Conservation (phyloP, 2,329 filamentous ascomycete species). For the Fusarium torreyae region DNA sequence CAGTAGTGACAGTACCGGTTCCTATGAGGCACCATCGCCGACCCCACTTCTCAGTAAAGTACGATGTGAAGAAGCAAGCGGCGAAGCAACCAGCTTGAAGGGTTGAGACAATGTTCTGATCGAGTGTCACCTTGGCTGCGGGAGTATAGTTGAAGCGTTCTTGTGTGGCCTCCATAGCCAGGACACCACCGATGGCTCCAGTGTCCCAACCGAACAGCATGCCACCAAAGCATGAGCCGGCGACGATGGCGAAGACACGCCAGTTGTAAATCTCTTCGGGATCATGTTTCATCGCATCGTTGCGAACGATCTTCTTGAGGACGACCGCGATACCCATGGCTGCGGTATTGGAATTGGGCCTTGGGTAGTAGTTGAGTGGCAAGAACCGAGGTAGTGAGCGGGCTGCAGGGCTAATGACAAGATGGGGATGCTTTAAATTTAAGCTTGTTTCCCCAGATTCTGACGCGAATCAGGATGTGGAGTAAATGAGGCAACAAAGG, state of each 20-base stretch:
- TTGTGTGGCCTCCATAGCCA: slow-evolving; percentile 72
- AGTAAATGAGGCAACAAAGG: slow-evolving; percentile 11
- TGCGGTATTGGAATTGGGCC: slow-evolving; percentile 16
- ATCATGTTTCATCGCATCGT: slow-evolving; percentile 79
- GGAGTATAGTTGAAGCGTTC: slow-evolving; percentile 57
- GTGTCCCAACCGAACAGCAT: slow-evolving; percentile 68
- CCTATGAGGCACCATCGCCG: slow-evolving; percentile 69
- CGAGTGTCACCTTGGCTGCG: slow-evolving; percentile 65
- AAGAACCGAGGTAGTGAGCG: slow-evolving; percentile 16
- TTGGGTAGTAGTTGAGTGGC: slow-evolving; percentile 11
- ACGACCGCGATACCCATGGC: slow-evolving; percentile 61
- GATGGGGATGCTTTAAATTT: slow-evolving; percentile 33
- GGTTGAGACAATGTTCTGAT: slow-evolving; percentile 78
- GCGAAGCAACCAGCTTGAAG: slow-evolving; percentile 79
- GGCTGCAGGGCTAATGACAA: slow-evolving; percentile 10
- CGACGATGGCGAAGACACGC: slow-evolving; percentile 75
- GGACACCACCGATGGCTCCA: slow-evolving; percentile 77
- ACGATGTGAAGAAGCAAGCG: slow-evolving; percentile 71
- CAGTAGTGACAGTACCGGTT: slow-evolving; percentile 69
- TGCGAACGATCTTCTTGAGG: slow-evolving; percentile 72
- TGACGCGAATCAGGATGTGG: slow-evolving; percentile 21
- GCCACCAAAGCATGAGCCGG: slow-evolving; percentile 78
- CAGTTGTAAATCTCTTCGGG: slow-evolving; percentile 79
- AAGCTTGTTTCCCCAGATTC: slow-evolving; percentile 42
- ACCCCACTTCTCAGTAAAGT: slow-evolving; percentile 69